Evolutionary conservation across 768 basidiomycete genomes (phyloP), one percentile per base, ranked within the genome.

Genomic region (Lactarius psammicola): DNA sequence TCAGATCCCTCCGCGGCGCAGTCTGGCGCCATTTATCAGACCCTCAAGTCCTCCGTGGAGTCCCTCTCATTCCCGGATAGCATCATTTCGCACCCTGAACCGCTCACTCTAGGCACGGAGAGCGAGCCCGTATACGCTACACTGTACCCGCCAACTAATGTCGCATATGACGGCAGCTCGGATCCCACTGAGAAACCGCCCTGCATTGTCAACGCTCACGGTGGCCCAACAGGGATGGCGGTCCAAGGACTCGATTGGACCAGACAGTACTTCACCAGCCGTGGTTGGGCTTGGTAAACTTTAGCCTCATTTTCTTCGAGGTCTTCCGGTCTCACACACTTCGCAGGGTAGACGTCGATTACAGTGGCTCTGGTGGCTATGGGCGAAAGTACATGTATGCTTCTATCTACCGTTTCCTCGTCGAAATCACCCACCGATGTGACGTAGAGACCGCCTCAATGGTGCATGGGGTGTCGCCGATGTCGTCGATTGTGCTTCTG

Each of bases 381-480:
- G 92, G 92, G 0, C 81, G 88, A 4, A 76, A 78, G 53, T 93
- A 90, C 72, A 84, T 82, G 80, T 80, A 63, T 62, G 79, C 26
- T 30, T 34, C 26, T 18, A 20, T 20, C 28, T 46, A 31, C 53
- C 26, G n/a, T 34, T 5, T 51, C 49, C 13, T 51, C 23, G 13
- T 26, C n/a, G 10, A 15, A 26, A 34, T 4, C n/a, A 3, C 26
- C 53, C 4, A 11, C 9, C 3, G 28, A 54, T 33, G 34, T 17
- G 0, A 28, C 20, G 3, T 67, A 78, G 78, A 64, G 80, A 81
- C 60, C 82, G 87, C 18, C 83, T 94, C 3, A 78, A 78, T 44
- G 81, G 79, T 6, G 76, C 84, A 15, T 94, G 92, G 92, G 92
- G 91, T 4, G 69, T 91, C 17, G 82, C 87, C 9, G 92, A 94